These are phyloP conservation scores for Pogostemon cablin DNA, from an alignment of 257 asterid genomes.

Conservation along the genomic window DNA sequence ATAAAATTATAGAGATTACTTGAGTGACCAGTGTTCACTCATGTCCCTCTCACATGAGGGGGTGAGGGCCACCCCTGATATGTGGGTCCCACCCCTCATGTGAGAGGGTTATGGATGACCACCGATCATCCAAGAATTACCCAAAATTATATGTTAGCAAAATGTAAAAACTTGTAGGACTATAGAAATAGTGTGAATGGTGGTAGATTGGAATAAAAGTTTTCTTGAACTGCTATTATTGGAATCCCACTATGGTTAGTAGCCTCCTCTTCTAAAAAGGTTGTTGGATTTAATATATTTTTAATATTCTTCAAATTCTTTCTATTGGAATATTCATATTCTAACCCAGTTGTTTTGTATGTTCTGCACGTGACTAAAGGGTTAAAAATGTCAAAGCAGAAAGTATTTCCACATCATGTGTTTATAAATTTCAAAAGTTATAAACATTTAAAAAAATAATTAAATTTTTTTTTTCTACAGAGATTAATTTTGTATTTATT, in stretches of 20 bases:
- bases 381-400: constrained; percentile 17
- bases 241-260: constrained; percentile 30
- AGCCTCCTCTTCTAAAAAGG: constrained; percentile 18
- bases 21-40: no score
- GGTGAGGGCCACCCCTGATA: no score
- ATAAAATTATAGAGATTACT: neutral
- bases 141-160: neutral
- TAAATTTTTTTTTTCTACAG: no score
- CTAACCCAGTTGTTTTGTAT: constrained; percentile 22
- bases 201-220: neutral
- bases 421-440: neutral
- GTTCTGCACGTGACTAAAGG: constrained; percentile 35
- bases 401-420: constrained; percentile 31
- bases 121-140: no score
- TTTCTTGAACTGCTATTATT: constrained; percentile 26
- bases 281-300: constrained; percentile 13
- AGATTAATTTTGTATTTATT: no score
- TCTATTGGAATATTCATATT: constrained; percentile 35
- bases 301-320: constrained; percentile 1
- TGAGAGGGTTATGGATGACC: no score
- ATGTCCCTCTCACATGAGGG: no score
- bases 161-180: neutral
- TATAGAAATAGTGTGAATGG: neutral
- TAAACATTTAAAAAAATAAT: no score
- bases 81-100: no score